Base-by-base conservation (phyloP, 2,329 filamentous ascomycete genomes). In the Aspergillus quadrilineatus region DNA sequence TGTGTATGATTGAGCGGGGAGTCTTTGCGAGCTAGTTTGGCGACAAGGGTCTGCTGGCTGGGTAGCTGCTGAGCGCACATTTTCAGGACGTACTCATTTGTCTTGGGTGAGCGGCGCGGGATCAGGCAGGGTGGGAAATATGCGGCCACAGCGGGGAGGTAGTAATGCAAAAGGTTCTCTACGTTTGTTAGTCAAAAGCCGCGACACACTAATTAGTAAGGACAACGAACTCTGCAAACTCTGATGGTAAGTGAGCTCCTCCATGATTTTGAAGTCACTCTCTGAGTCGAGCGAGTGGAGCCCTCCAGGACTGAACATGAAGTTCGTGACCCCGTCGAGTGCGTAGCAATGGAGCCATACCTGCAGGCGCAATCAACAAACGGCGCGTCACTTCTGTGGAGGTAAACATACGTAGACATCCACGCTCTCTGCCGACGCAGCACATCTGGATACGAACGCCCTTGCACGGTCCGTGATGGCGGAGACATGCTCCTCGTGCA, bases 261-360 rank as follows among this genome's bases (percentile, higher is more conserved):
- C 80, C 86, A 89, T 88, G 69, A 89, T 82, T 12, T 81, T 77
- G 59, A 85, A 81, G 54, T 89, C 85, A n/a, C 79, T 67, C 32
- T 73, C 63, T 15, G 79, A 73, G 30, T 80, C 75, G 1, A 89
- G 76, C 7, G 85, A 87, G 58, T 85, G 77, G 1, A 84, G 82
- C 1, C 86, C 86, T 56, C 84, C 79, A 0, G 86, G 85, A 53
- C 87, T 84, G 65, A 89, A 88, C n/a, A 89, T 77, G 61, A 88
- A 85, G 63, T 88, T 84, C 0, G 85, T 87, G 29, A 85, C 81
- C 63, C 86, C 88, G 65, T 89, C 87, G 52, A 88, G 84, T 0
- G 87, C 86, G 67, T 87, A 89, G 28, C 86, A 81, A 60, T 89
- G 87, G 1, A 89, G 74, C 22, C 71, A 75, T 69, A 63, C 62